Evolutionary conservation across 2,329 filamentous ascomycete genomes (phyloP).

Genomic region (Podosphaera fusca): DNA sequence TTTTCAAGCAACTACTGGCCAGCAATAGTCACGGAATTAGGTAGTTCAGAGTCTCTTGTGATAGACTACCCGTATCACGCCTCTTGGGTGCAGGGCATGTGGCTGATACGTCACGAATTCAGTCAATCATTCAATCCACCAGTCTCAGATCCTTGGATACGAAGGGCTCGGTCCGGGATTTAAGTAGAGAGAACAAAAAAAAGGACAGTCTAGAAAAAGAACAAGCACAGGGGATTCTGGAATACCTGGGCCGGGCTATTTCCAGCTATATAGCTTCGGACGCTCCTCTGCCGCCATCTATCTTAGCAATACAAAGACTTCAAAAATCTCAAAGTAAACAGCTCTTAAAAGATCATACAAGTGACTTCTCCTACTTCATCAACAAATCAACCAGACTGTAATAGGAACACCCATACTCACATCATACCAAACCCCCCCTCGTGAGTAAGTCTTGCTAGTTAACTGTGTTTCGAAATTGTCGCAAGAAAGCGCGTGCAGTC

Average conservation of each 20-base stretch:
- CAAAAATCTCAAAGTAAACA: not conserved
- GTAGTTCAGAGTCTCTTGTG: no score
- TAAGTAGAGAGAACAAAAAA: not conserved
- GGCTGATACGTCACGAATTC: no score
- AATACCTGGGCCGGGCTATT: no score
- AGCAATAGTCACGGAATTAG: no score
- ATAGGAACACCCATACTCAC: not conserved
- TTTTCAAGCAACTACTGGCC: no score
- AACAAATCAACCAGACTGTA: not conserved
- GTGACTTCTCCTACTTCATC: not conserved
- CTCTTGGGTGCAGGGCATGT: no score
- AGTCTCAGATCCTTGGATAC: no score
- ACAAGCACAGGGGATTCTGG: no score
- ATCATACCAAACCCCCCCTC: not conserved
- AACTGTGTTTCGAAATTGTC: not conserved
- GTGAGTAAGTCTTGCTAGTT: not conserved
- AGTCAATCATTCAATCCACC: no score
- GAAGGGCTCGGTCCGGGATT: not conserved
- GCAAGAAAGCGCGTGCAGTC: not conserved
- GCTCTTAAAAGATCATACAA: not conserved
- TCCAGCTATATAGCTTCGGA: no score
- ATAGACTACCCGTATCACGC: no score
- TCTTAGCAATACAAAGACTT: not conserved
- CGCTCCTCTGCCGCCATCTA: not conserved
- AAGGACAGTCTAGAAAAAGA: not conserved